Base-by-base conservation (phyloP, 1,284 basidiomycete species). In the Sutorius eximius region DNA sequence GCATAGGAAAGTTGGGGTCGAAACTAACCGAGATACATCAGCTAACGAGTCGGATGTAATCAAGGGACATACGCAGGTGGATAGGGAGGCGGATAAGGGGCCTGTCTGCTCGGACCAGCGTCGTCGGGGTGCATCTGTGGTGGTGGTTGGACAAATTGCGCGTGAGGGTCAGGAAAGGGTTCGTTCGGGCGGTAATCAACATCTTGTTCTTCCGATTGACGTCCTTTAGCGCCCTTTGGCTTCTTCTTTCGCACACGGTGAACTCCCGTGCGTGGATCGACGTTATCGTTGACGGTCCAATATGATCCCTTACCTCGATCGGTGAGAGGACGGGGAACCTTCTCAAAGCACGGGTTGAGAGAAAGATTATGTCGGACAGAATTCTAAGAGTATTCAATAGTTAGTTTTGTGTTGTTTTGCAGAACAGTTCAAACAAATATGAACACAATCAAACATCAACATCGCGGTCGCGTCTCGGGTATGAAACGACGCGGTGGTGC, bases 331-430 rank as follows among this genome's bases (percentile, higher is more conserved):
- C 93, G 85, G 2, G 93, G 86, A 12, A 95, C 89, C 71, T 95
- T 95, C 71, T 94, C 87, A 69, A 95, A 95, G 64, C 92, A 95
- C 58, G 93, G 92, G 70, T 96, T 96, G 59, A 96, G 81, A 9
- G 92, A 95, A 20, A 97, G 81, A 65, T 95, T 96, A 75, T 96
- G 94, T 46, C 94, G 87, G 61, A 97, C 93, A 40, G 94, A 96
- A 71, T 96, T 96, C 87, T 97, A 66, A 22, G 24, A 51, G 59
- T 51, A 60, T 60, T 51, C 57, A 2, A 46, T 55, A 32, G 52
- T 65, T 62, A 71, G 59, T 61, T 63, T 59, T 62, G 63, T 58
- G 61, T 59, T 59, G 61, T 62, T 69, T 59, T 62, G 60, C 43
- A 52, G 51, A 40, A 15, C 50, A 37, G 48, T 55, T 63, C 63